Conservation (phyloP, 2,329 filamentous ascomycete genomes). For the Xylaria sp. region DNA sequence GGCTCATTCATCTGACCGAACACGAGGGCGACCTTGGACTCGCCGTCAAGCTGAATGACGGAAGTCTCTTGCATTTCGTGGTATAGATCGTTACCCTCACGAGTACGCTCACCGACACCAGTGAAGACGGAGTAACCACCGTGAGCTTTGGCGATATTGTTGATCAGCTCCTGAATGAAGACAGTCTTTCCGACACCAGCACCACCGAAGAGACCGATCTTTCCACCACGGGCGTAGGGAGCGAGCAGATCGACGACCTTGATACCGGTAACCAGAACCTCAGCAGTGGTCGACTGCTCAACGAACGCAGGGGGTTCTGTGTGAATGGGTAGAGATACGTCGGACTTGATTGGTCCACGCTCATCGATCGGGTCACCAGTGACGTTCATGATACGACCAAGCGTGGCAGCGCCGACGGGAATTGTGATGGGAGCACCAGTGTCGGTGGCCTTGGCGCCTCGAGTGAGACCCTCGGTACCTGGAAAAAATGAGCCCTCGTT, state of each 20-base stretch:
- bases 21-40: conserved; percentile 98
- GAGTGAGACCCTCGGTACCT: conserved; percentile 99
- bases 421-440: conserved; percentile 97
- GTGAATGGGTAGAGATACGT: conserved; percentile 91
- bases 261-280: conserved; percentile 99
- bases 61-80: conserved; percentile 99
- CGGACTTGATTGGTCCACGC: conserved; percentile 96
- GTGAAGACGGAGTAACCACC: conserved; percentile 99
- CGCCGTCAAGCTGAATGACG: conserved; percentile 99
- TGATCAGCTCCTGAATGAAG: conserved; percentile 99
- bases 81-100: conserved; percentile 99
- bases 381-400: conserved; percentile 99
- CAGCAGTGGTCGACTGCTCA: conserved; percentile 95
- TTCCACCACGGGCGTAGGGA: conserved; percentile 99
- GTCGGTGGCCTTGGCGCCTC: conserved; percentile 85
- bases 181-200: conserved; percentile 99
- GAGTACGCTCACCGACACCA: conserved; percentile 99
- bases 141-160: conserved; percentile 99
- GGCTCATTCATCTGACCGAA: conserved; percentile 99
- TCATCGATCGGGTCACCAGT: conserved; percentile 99
- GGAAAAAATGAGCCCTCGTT: conserved; percentile 43
- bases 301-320: conserved; percentile 90
- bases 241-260: conserved; percentile 99
- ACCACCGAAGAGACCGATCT: conserved; percentile 99
- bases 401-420: conserved; percentile 90